phyloP scores from a whole-genome alignment of 208 protist species.

The Naegleria fowleri region DNA sequence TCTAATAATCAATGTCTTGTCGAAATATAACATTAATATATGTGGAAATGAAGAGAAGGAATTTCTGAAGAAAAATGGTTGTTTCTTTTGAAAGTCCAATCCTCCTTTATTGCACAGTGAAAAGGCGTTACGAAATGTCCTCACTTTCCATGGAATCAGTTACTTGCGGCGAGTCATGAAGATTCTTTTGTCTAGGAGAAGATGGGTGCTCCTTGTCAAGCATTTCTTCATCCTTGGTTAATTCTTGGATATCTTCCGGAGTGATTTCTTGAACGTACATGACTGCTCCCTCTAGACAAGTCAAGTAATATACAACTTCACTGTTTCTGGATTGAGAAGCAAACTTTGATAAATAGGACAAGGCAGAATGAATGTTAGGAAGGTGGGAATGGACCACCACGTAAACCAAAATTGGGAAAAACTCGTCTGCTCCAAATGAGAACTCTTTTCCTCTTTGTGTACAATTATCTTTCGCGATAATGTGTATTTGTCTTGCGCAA shows the following conservation, averaged over 20 bases:
- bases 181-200: too few species aligned
- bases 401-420: slow-evolving; percentile 11
- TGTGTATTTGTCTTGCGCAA: slow-evolving; percentile 13
- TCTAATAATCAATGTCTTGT: too few species aligned
- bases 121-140: too few species aligned
- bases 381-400: neutral
- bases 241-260: neutral
- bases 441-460: neutral
- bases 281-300: slow-evolving; percentile 17
- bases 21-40: too few species aligned
- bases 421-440: slow-evolving; percentile 17
- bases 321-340: neutral
- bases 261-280: slow-evolving; percentile 1
- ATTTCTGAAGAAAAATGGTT: too few species aligned
- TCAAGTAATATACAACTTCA: slow-evolving; percentile 16
- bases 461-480: neutral
- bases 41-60: too few species aligned
- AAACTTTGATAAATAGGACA: neutral
- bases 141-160: too few species aligned
- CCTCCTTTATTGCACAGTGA: too few species aligned
- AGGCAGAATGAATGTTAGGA: neutral
- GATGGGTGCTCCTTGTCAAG: neutral
- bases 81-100: too few species aligned
- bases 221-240: neutral
- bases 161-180: too few species aligned